Evolutionary conservation across 208 protist genomes (phyloP), one percentile per base, ranked within the genome.

Genomic region (Leptomonas seymouri): DNA sequence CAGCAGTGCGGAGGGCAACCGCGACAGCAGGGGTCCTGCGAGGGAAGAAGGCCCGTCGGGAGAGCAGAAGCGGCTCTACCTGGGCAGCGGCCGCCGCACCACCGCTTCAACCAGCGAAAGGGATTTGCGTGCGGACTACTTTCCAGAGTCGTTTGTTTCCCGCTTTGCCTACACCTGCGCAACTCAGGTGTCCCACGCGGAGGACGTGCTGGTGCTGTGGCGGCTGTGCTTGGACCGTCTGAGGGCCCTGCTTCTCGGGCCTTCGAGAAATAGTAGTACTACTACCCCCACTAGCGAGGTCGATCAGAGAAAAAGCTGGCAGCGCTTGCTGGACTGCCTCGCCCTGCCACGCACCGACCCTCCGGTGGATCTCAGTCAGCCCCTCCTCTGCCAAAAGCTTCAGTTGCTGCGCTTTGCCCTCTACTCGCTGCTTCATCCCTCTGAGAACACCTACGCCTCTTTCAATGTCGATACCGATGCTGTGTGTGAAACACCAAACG

Each of bases 371-470:
- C 46, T 91, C 2, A 58, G 42, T 4, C 67, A 69, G 28, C 68
- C 82, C 6, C 73, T 96, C 8, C 27, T 96, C 9, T 72, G 82
- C n/a, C 91, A 96, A 75, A 96, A 96, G 67, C 57, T 96, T 48
- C 88, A 93, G 74, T 61, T 93, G 8, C 69, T 96, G 31, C 70
- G 78, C 31, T 89, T 89, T 76, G 84, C 86, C 25, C 55, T 86
- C 11, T 71, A 66, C 39, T 53, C 63, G 7, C 75, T 91, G 53
- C 74, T 90, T 20, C 45, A 57, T 34, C 62, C 72, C 23, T 9
- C n/a, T 25, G 49, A 55, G 21, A 4, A 23, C 56, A 23, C 44
- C 45, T 39, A 42, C 27, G 36, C 18, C 4, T 45, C n/a, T 2
- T 8, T 20, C 61, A 23, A 62, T 34, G 54, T 23, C 34, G 14